phyloP scores from a whole-genome alignment of 2,329 filamentous ascomycete species.

The Venturia aucupariae region DNA sequence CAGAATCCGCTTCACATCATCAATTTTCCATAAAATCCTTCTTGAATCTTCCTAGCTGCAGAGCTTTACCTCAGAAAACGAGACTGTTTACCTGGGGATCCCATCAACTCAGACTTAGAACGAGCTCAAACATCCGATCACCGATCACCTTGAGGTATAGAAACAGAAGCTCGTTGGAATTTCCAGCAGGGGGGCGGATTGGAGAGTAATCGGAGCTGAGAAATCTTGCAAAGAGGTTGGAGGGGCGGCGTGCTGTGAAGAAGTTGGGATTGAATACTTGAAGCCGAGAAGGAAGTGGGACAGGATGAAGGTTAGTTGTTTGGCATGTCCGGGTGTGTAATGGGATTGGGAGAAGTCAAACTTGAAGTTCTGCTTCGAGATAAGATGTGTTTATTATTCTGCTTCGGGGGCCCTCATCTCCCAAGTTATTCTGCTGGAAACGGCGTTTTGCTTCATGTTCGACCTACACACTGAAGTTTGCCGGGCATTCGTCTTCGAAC shows the following conservation, averaged over 20 bases:
- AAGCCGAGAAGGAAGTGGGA: not conserved
- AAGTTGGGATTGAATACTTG: not conserved
- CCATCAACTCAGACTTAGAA: not conserved
- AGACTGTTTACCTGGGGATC: not conserved
- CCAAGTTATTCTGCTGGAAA: not conserved
- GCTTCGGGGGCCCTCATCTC: not conserved
- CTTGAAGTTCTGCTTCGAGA: too few species aligned
- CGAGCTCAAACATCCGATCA: not conserved
- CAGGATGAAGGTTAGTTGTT: conserved; percentile 1
- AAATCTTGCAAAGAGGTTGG: not conserved
- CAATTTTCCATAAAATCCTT: not conserved
- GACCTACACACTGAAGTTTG: not conserved
- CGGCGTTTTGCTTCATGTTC: not conserved
- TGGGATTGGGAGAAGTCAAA: not conserved
- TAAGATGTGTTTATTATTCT: too few species aligned
- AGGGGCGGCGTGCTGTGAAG: not conserved
- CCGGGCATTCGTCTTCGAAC: too few species aligned
- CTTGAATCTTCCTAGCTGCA: not conserved
- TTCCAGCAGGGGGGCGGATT: not conserved
- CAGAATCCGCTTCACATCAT: not conserved
- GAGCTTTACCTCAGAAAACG: not conserved
- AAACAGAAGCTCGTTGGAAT: not conserved
- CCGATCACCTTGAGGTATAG: not conserved
- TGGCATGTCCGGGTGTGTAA: not conserved
- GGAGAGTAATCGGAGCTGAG: not conserved